Conservation (phyloP, 2,329 filamentous ascomycete species). For the Harringtonia lauricola region DNA sequence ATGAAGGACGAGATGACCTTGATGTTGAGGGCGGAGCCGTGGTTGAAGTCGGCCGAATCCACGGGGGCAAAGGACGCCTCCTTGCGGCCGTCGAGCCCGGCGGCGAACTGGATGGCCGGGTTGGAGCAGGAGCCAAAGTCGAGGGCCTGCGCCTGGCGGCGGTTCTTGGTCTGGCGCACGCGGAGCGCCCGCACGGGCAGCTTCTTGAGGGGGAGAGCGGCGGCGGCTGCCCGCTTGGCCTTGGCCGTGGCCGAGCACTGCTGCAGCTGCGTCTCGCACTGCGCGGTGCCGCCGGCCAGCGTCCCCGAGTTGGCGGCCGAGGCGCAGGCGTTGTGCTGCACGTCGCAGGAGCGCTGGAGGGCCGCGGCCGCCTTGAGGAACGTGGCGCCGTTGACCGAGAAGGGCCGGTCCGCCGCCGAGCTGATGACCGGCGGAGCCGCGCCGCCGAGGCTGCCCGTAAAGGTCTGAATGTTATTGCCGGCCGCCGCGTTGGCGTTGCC, state of each 20-base stretch:
- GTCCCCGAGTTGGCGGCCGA: slow-evolving; percentile 26
- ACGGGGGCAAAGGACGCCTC: slow-evolving; percentile 29
- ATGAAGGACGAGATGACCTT: slow-evolving; percentile 35
- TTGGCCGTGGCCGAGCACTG: slow-evolving; percentile 12
- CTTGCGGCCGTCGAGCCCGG: slow-evolving; percentile 31
- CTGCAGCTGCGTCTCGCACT: slow-evolving; percentile 26
- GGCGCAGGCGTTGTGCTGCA: slow-evolving; percentile 33
- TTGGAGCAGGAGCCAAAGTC: slow-evolving; percentile 29
- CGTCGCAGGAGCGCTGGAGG: slow-evolving; percentile 29
- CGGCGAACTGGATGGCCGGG: slow-evolving; percentile 30
- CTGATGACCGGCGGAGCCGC: slow-evolving; percentile 23
- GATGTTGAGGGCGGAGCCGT: slow-evolving; percentile 35
- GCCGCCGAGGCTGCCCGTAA: slow-evolving; percentile 28
- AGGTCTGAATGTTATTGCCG: slow-evolving; percentile 24
- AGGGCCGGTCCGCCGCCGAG: slow-evolving; percentile 21
- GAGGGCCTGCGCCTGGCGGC: slow-evolving; percentile 10
- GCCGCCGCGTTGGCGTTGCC: slow-evolving; percentile 6
- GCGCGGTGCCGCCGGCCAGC: slow-evolving; percentile 17
- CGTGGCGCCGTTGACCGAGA: slow-evolving; percentile 24
- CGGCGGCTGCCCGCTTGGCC: slow-evolving; percentile 9
- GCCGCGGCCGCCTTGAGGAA: slow-evolving; percentile 30
- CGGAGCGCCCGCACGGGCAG: too few species aligned
- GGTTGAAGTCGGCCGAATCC: slow-evolving; percentile 30
- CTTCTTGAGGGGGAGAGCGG: too few species aligned
- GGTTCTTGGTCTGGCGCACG: too few species aligned